These are phyloP conservation scores for Gymnopilus dilepis DNA, from an alignment of 768 basidiomycete species.

Conservation along the genomic window DNA sequence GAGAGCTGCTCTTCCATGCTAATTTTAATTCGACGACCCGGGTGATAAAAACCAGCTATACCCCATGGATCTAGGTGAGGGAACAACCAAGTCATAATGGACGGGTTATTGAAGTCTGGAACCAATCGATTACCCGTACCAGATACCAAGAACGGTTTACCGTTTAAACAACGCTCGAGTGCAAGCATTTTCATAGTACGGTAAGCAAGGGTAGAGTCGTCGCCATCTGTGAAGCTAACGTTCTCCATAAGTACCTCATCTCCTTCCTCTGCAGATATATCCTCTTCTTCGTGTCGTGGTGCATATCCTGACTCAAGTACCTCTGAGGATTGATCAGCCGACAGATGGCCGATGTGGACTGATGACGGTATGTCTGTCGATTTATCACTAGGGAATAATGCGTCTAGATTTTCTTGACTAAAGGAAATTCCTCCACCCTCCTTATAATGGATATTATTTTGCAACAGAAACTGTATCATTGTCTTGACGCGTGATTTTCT, in stretches of 20 bases:
- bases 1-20: slow-evolving; percentile 22
- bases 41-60: slow-evolving; percentile 16
- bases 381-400: neutral
- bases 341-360: neutral
- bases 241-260: slow-evolving; percentile 1
- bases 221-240: neutral
- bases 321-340: neutral
- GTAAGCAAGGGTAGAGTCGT: slow-evolving; percentile 4
- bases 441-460: slow-evolving; percentile 16
- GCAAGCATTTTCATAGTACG: slow-evolving; percentile 3
- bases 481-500: slow-evolving; percentile 11
- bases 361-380: neutral
- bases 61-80: slow-evolving; percentile 15
- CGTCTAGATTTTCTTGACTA: neutral
- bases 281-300: neutral
- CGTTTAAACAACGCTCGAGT: neutral
- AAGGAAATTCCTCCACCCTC: neutral
- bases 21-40: neutral
- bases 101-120: neutral
- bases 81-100: slow-evolving; percentile 8
- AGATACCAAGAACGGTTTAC: neutral
- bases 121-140: neutral
- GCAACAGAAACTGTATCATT: slow-evolving; percentile 13
- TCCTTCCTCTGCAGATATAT: neutral
- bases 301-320: neutral